A percentile compares a stretch with the other conserved stretches of the same genome.
Evolutionary conservation across 1,284 basidiomycete species (phyloP).

Genomic region (Ustilago curta): DNA sequence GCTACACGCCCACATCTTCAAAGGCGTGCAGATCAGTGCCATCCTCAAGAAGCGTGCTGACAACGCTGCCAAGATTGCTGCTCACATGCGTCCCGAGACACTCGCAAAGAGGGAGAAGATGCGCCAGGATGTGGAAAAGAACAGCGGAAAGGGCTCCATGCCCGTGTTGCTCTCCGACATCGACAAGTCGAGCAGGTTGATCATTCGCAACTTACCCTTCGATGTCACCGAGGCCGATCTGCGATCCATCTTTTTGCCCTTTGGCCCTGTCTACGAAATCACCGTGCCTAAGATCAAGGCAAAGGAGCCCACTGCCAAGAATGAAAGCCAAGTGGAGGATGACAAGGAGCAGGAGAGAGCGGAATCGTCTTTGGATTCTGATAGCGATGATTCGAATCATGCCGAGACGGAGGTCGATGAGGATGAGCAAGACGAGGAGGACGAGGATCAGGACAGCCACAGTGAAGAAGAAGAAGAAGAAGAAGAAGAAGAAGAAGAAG

Average conservation of each 20-base stretch:
- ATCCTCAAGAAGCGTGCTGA: conserved; percentile 89
- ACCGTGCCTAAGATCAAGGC: conserved; percentile 75
- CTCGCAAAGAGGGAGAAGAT: conserved; percentile 70
- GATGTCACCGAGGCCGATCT: conserved; percentile 80
- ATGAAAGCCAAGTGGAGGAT: conserved; percentile 14
- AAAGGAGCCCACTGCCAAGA: conserved; percentile 47
- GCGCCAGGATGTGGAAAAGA: conserved; percentile 66
- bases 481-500: too few species aligned
- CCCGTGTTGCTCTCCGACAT: conserved; percentile 42
- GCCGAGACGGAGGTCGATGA: conserved; percentile 21
- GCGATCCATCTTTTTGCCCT: conserved; percentile 85
- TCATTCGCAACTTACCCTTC: conserved; percentile 89
- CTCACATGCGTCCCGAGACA: conserved; percentile 69
- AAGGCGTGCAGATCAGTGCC: conserved; percentile 86
- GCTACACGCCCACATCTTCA: conserved; percentile 93
- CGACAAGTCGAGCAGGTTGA: conserved; percentile 77
- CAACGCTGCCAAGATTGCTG: conserved; percentile 72
- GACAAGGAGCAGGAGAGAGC: conserved; percentile 35
- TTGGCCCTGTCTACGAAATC: conserved; percentile 87
- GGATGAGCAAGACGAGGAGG: conserved; percentile 21
- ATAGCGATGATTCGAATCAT: conserved; percentile 10
- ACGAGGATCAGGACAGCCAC: conserved; percentile 70
- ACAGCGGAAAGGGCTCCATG: conserved; percentile 49
- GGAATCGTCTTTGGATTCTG: conserved; percentile 19
- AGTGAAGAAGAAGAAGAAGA: conserved; percentile 70